Evolutionary conservation across 176 grass and related monocot species (phyloP).

Genomic region (Aechmea fasciata): DNA sequence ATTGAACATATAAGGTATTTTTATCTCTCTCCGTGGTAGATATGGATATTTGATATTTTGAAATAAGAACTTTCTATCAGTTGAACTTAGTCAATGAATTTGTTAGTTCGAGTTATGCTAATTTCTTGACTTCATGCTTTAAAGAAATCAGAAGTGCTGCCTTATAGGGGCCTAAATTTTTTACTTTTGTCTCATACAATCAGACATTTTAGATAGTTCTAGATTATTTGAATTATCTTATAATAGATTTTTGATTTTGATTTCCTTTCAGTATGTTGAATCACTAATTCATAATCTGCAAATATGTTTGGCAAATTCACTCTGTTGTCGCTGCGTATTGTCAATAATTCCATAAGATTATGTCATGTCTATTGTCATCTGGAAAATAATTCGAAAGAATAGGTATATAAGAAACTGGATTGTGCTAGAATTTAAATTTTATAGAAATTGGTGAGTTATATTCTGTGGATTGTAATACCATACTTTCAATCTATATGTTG

Average conservation of each 20-base stretch:
- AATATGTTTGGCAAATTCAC: too few species aligned
- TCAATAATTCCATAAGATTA: too few species aligned
- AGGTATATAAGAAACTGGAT: too few species aligned
- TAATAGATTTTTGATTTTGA: background rate
- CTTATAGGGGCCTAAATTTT: background rate
- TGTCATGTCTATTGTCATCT: too few species aligned
- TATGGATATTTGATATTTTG: background rate
- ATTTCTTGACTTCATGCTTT: background rate
- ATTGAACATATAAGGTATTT: constrained; percentile 88
- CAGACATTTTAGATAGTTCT: too few species aligned
- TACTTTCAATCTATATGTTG: constrained; percentile 6
- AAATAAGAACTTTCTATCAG: background rate
- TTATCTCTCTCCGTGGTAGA: background rate
- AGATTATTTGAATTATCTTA: background rate
- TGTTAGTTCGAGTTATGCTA: background rate
- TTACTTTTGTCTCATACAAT: too few species aligned
- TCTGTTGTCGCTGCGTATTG: too few species aligned
- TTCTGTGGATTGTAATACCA: constrained; percentile 8
- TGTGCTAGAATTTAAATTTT: too few species aligned
- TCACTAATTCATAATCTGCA: too few species aligned
- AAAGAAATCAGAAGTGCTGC: background rate
- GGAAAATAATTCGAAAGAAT: too few species aligned
- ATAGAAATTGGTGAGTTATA: background rate
- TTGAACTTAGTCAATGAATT: background rate
- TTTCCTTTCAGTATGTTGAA: too few species aligned